Conservation (phyloP, 495 filamentous ascomycete genomes). For the Penicillium chermesinum region DNA sequence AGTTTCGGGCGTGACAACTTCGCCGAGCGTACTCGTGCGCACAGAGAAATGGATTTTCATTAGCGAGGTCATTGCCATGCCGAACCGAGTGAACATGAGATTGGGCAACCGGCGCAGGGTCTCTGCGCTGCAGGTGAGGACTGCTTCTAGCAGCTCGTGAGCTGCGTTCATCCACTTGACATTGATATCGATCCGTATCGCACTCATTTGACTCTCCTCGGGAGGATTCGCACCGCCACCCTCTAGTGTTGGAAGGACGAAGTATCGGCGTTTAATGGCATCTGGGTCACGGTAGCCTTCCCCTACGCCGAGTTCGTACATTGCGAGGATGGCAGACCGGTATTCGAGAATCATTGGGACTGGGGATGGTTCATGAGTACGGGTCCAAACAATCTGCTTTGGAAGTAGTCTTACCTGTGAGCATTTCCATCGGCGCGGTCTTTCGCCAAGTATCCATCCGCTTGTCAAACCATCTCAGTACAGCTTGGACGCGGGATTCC, state of each 20-base stretch:
- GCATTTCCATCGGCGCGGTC: conserved; percentile 31
- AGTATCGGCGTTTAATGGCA: conserved; percentile 33
- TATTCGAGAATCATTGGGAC: conserved; percentile 44
- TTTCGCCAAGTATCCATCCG: conserved; percentile 42
- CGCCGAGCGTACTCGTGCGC: conserved; percentile 37
- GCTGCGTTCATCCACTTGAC: conserved; percentile 47
- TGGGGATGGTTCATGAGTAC: too few relatives aligned
- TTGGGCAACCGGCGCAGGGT: conserved; percentile 43
- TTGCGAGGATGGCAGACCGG: conserved; percentile 38
- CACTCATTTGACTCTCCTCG: conserved; percentile 29
- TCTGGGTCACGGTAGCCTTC: conserved; percentile 49
- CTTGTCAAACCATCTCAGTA: conserved; percentile 46
- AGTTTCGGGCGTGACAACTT: conserved; percentile 35
- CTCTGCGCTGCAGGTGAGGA: conserved; percentile 36
- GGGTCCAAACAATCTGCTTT: too few relatives aligned
- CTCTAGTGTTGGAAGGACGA: conserved; percentile 35
- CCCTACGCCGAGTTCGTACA: conserved; percentile 48
- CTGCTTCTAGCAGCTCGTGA: conserved; percentile 43
- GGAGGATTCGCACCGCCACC: conserved; percentile 21
- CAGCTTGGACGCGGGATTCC: conserved; percentile 42
- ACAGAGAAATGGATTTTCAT: conserved; percentile 48
- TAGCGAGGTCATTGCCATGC: conserved; percentile 41
- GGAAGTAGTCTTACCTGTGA: conserved; percentile 38
- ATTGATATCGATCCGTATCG: conserved; percentile 44
- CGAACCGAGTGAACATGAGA: conserved; percentile 41